Evolutionary conservation across 225 moss, liverwort and hornwort genomes (phyloP).

Genomic region (Marchantia paleacea): DNA sequence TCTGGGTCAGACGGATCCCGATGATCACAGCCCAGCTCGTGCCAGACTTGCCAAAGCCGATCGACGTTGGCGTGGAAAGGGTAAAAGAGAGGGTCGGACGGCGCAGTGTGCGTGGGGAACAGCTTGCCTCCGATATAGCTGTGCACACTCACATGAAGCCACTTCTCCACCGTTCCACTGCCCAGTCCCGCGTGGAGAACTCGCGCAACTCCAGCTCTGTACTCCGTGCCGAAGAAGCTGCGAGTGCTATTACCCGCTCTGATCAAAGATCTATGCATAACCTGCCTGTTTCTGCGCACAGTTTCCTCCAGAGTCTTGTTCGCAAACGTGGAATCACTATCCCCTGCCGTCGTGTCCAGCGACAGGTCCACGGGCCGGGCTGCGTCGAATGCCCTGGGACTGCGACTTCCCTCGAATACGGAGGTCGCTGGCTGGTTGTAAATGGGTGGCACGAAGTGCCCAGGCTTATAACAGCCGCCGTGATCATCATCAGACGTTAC

Average conservation of each 20-base stretch:
- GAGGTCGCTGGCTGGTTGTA: background rate
- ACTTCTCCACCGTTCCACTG: background rate
- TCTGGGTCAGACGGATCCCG: conserved; percentile 14
- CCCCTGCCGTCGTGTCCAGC: too few species aligned
- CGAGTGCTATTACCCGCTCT: background rate
- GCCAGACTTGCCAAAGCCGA: conserved; percentile 39
- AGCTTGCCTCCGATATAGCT: background rate
- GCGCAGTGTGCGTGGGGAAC: background rate
- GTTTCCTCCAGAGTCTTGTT: too few species aligned
- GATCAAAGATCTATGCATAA: background rate
- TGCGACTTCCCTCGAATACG: too few species aligned
- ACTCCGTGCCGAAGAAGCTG: background rate
- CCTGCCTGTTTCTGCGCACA: background rate
- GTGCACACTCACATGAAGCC: background rate
- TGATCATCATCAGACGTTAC: too few species aligned
- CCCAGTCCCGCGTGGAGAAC: background rate
- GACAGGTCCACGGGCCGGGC: background rate
- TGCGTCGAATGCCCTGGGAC: too few species aligned
- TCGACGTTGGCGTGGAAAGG: conserved; percentile 38
- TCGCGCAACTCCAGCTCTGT: background rate
- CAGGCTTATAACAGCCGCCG: conserved; percentile 6
- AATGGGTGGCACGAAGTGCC: conserved; percentile 4
- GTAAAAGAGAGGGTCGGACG: conserved; percentile 35
- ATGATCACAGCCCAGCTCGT: conserved; percentile 10
- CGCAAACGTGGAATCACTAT: too few species aligned